These are phyloP conservation scores for Penicillium cosmopolitanum DNA, from an alignment of 495 filamentous ascomycete genomes.

Conservation along the genomic window DNA sequence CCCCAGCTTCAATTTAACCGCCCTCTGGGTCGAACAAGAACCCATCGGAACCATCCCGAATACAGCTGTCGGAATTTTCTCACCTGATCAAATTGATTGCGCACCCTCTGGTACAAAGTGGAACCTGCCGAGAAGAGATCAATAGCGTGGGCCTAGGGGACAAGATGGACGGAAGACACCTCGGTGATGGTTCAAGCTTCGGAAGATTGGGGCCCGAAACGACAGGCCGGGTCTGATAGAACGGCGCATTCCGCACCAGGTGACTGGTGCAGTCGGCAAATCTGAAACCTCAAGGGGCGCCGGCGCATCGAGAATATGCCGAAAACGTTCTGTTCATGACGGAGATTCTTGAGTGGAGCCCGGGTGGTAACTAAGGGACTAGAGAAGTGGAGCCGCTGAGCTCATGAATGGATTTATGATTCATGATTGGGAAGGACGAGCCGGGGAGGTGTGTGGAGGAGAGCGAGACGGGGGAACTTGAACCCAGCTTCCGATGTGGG, in stretches of 20 bases:
- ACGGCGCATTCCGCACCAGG: constrained; percentile 13
- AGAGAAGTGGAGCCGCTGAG: neutral
- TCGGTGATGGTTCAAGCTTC: constrained; percentile 15
- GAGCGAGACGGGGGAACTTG: neutral
- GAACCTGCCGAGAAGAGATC: constrained; percentile 3
- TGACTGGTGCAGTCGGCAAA: constrained; percentile 20
- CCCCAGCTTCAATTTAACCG: constrained; percentile 1
- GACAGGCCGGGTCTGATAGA: constrained; percentile 3
- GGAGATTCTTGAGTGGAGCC: constrained; percentile 28
- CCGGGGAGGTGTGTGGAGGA: neutral
- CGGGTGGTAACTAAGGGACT: constrained; percentile 15
- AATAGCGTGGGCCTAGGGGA: neutral
- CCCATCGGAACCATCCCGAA: neutral
- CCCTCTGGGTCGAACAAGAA: neutral
- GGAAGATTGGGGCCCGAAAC: constrained; percentile 6
- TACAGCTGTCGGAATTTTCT: neutral
- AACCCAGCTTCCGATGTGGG: neutral
- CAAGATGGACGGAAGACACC: neutral
- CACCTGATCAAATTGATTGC: neutral
- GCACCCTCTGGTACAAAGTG: neutral
- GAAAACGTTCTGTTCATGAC: constrained; percentile 28
- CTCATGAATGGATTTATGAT: constrained; percentile 13
- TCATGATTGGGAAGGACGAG: constrained; percentile 12
- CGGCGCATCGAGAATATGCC: constrained; percentile 21
- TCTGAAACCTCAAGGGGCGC: constrained; percentile 21